Evolutionary conservation across 148 eudicot genomes (phyloP), one percentile per base, ranked within the genome.

Genomic region (Persicaria tinctoria): DNA sequence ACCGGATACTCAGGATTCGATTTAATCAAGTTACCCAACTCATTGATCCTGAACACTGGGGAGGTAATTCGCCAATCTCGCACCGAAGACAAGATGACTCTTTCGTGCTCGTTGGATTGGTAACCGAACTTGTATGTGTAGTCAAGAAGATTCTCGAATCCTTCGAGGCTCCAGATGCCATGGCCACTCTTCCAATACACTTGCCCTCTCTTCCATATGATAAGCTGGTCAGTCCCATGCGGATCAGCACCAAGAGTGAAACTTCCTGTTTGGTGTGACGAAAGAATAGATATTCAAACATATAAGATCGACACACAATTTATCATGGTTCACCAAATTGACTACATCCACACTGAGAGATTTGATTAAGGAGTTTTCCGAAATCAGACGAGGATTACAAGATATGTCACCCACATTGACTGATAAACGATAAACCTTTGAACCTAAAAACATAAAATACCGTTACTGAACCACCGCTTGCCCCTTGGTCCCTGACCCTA

Each of bases 101-200:
- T 63, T 8, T 63, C 46, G 5, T 27, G 14, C 6, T 10, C 1
- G 4, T 63, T 1, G 46, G 23, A 32, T 14, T 32, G 10, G 45
- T 63, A 63, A 7, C 23, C 83, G 32, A 72, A 83, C 46, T 38
- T 60, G 68, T 72, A 76, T 9, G 79, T 56, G 77, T 69, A 46
- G 38, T 73, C 81, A n/a, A 50, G 4, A 16, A 57, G 70, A 50
- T 78, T 77, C 49, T 74, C 46, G 68, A 82, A 82, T 38, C 60
- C 59, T 16, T 69, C 68, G 12, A 53, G 27, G 16, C 38, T 11
- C 80, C 83, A 83, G 18, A 69, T 16, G 5, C 85, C 41, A 32
- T 32, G 2, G 41, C 41, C 83, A 46, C 83, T 83, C 32, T 51
- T 80, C 83, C 83, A 80, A 10, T 77, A 71, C 68, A 79, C 72